Conservation (phyloP, 306 rosid genomes). For the Begonia loranthoides region DNA sequence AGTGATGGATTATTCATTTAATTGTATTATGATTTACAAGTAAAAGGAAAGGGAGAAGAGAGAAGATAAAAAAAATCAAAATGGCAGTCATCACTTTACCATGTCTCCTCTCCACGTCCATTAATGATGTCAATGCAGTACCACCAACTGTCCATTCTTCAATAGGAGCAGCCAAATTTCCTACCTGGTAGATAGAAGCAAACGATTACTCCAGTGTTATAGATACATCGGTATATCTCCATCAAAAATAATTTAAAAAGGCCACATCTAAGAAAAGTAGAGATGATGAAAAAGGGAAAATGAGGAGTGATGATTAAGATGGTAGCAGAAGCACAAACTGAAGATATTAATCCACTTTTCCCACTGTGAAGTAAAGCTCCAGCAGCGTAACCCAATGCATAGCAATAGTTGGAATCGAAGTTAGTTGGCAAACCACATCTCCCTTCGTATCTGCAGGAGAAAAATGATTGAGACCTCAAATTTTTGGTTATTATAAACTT, state of each 20-base stretch:
- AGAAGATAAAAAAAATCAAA: neutral
- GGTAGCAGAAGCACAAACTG: conserved; percentile 39
- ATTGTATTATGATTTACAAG: neutral
- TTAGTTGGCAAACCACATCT: conserved; percentile 97
- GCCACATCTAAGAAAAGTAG: conserved; percentile 3
- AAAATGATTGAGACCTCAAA: neutral
- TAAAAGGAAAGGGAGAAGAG: neutral
- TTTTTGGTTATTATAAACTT: neutral
- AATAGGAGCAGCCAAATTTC: conserved; percentile 77
- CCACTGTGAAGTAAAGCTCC: conserved; percentile 91
- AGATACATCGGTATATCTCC: no score
- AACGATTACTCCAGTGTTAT: no score
- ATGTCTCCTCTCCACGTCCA: conserved; percentile 99
- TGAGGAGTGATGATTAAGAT: neutral
- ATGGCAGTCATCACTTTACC: conserved; percentile 27
- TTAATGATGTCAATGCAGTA: conserved; percentile 75
- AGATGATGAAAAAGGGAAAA: conserved; percentile 4
- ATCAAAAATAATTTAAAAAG: no score
- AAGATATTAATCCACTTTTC: conserved; percentile 87
- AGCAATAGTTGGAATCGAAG: conserved; percentile 86
- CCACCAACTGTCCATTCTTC: conserved; percentile 94
- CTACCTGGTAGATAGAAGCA: conserved; percentile 41
- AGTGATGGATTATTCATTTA: neutral
- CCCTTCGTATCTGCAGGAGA: conserved; percentile 71
- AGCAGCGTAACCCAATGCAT: conserved; percentile 91